phyloP scores from a whole-genome alignment of 345 rosid species.

The Eucalyptus brandiana region DNA sequence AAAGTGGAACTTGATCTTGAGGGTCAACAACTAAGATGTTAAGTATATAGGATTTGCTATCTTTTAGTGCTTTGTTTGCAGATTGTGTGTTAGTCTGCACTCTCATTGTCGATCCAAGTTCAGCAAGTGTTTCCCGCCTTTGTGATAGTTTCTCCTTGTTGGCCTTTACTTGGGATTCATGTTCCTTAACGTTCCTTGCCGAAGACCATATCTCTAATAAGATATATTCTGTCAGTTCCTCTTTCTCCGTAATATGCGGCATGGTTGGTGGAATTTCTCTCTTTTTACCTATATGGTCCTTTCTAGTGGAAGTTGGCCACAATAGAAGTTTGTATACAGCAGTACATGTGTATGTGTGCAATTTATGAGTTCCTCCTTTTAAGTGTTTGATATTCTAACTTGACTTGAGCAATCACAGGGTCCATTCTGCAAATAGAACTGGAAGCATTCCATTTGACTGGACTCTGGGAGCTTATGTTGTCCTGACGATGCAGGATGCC shows the following conservation, averaged over 20 bases:
- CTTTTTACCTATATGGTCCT: neutral
- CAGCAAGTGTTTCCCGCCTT: neutral
- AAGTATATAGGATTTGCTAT: neutral
- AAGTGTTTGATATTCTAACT: neutral
- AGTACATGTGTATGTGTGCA: neutral
- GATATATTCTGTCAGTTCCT: neutral
- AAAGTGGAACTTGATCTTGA: neutral
- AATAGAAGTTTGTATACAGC: neutral
- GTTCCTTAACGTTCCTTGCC: neutral
- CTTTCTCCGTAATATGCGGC: neutral
- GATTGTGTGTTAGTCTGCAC: neutral
- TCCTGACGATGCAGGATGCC: slow-evolving; percentile 11
- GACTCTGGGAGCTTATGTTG: slow-evolving; percentile 38
- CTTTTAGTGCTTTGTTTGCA: neutral
- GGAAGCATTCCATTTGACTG: slow-evolving; percentile 22
- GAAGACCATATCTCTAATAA: neutral
- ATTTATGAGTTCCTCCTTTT: neutral
- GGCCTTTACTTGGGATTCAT: neutral
- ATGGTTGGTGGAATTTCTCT: neutral
- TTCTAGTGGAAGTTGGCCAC: neutral
- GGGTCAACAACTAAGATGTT: neutral
- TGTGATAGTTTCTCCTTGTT: neutral
- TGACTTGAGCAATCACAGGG: slow-evolving; percentile 1
- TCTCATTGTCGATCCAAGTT: neutral
- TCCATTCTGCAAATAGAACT: slow-evolving; percentile 3